A percentile compares a stretch with the other conserved stretches of the same genome.
These are phyloP conservation scores for Ogataea zsoltii DNA, from an alignment of 805 yeast species.

Conservation along the genomic window DNA sequence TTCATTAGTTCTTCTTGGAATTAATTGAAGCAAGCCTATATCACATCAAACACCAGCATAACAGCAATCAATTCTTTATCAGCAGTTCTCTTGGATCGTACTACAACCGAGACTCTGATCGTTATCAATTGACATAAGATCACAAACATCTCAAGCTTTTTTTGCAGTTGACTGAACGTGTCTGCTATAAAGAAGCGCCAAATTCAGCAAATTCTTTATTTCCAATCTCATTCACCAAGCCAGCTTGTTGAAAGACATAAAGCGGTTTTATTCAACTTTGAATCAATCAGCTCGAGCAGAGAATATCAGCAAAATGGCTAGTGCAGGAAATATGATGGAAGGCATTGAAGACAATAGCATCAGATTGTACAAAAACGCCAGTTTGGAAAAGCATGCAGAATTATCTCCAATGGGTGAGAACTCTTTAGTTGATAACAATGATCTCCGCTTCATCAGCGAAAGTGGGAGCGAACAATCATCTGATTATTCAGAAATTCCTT, in stretches of 20 bases:
- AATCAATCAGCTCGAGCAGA: too few species aligned
- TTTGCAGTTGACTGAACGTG: too few species aligned
- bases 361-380: constrained; percentile 16
- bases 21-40: background rate
- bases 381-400: constrained; percentile 16
- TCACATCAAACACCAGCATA: background rate
- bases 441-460: constrained; percentile 17
- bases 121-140: too few species aligned
- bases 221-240: too few species aligned
- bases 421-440: constrained; percentile 13
- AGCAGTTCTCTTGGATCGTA: too few species aligned
- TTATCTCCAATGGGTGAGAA: constrained; percentile 15
- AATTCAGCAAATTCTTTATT: too few species aligned
- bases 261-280: too few species aligned
- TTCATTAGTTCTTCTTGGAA: background rate
- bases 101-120: too few species aligned
- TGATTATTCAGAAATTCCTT: constrained; percentile 21
- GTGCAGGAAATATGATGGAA: constrained; percentile 11
- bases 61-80: background rate
- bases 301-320: too few species aligned
- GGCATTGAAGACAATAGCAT: constrained; percentile 22
- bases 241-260: too few species aligned
- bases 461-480: constrained; percentile 21
- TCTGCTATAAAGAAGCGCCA: too few species aligned
- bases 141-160: too few species aligned